Evolutionary conservation across 306 rosid genomes (phyloP), one percentile per base, ranked within the genome.

Genomic region (Purshia tridentata): DNA sequence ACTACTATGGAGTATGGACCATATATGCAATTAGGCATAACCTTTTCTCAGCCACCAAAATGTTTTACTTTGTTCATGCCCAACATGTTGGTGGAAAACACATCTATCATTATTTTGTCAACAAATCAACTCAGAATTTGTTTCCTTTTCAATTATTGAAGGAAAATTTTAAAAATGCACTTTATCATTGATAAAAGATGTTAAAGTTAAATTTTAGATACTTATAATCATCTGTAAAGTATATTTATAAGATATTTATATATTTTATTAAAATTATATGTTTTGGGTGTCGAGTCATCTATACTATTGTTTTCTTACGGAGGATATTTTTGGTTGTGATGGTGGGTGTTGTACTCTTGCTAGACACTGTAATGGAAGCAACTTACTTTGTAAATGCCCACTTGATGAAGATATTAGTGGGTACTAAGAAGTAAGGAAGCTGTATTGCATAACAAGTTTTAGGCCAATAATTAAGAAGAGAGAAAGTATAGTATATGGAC

Each of bases 41-140:
- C 74, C 79, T 77, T 77, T 63, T 14, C 48, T 65, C 76, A 37
- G 79, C 70, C 89, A 74, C 68, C 65, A 72, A 39, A 52, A 62
- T 60, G 79, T 76, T 69, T 81, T 80, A 12, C 8, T 9, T 44
- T 29, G 78, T 61, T 76, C 83, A 64, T 67, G 37, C 69, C 69
- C 67, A 53, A 51, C 61, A 8, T 72, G 67, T 76, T 75, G 81
- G 77, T 79, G 88, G 86, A 83, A 69, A 80, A 74, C 83, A 75
- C 80, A 79, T 72, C 69, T 16, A 75, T 80, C 55, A 77, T 77
- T 72, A 44, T 72, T 9, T 4, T 54, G 15, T 7, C 40, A 45
- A 44, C 11, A 15, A 42, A 10, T 20, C 3, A 49, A 73, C 12
- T 13, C 7, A 6, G 6, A 9, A 16, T 47, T 9, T 1, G 0